Conservation (phyloP, 2,329 filamentous ascomycete species). For the Rachicladosporium sp. region DNA sequence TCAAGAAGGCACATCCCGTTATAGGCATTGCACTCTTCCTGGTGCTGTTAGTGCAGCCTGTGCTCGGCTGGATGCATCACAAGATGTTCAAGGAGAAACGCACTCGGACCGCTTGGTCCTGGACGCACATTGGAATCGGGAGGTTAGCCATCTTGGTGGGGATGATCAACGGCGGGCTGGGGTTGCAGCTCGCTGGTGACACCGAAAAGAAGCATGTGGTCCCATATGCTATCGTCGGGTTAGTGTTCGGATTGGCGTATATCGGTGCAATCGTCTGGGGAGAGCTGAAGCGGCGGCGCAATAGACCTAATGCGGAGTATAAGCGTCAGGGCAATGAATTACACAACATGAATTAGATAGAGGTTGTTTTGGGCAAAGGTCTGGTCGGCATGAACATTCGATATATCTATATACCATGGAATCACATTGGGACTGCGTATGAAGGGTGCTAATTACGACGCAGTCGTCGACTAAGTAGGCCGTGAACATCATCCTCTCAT, state of each 20-base stretch:
- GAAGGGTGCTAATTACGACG: too few species aligned
- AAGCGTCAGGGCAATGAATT: neutral
- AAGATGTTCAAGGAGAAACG: slow-evolving; percentile 35
- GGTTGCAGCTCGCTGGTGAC: slow-evolving; percentile 33
- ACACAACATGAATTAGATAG: too few species aligned
- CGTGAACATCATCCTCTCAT: too few species aligned
- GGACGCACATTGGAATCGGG: slow-evolving; percentile 21
- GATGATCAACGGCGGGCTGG: slow-evolving; percentile 46
- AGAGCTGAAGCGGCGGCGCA: slow-evolving; percentile 13
- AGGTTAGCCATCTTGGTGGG: slow-evolving; percentile 35
- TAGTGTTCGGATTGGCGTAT: slow-evolving; percentile 33
- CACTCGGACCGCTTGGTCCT: slow-evolving; percentile 33
- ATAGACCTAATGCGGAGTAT: neutral
- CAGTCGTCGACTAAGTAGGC: too few species aligned
- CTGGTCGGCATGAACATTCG: too few species aligned
- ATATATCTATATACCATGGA: too few species aligned
- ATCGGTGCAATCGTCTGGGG: slow-evolving; percentile 20
- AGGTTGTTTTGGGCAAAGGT: too few species aligned
- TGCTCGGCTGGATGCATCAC: slow-evolving; percentile 42
- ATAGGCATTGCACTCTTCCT: slow-evolving; percentile 42
- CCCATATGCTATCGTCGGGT: slow-evolving; percentile 39
- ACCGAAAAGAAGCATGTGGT: slow-evolving; percentile 22
- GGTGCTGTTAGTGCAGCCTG: slow-evolving; percentile 42
- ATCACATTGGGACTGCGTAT: too few species aligned
- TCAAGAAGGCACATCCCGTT: slow-evolving; percentile 36